These are phyloP conservation scores for Neurospora sp. DNA, from an alignment of 495 filamentous ascomycete genomes.

Conservation along the genomic window DNA sequence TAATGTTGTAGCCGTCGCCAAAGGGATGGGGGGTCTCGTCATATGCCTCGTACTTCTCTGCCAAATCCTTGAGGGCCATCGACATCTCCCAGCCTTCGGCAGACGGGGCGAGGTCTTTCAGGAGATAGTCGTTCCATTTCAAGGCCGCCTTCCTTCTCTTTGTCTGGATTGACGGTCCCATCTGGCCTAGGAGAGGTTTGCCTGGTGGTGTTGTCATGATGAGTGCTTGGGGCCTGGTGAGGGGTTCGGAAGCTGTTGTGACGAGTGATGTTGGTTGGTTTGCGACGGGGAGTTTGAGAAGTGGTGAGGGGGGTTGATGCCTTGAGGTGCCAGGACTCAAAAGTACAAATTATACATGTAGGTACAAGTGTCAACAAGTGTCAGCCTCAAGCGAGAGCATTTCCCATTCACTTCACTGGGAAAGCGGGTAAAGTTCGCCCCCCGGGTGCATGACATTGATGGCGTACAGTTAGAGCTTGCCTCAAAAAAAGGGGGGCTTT, in stretches of 20 bases:
- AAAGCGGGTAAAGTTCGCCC: not conserved
- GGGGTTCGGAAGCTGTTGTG: not conserved
- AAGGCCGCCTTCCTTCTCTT: not conserved
- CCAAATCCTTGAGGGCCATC: not conserved
- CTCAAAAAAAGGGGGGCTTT: not conserved
- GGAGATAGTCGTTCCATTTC: not conserved
- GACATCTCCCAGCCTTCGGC: not conserved
- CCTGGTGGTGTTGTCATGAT: not conserved
- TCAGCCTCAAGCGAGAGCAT: not conserved
- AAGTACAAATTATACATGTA: not conserved
- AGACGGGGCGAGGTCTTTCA: not conserved
- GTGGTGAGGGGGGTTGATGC: not conserved
- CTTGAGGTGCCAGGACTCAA: not conserved
- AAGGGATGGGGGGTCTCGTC: not conserved
- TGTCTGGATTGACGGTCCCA: not conserved
- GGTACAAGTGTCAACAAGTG: not conserved
- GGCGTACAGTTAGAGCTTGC: not conserved
- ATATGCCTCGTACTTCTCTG: not conserved
- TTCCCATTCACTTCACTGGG: not conserved
- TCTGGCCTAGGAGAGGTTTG: not conserved
- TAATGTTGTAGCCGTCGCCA: not conserved
- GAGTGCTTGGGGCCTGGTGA: not conserved
- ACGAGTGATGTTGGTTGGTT: not conserved
- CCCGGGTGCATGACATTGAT: not conserved
- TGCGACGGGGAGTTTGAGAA: not conserved